A percentile compares a stretch with the other conserved stretches of the same genome.
These are phyloP conservation scores for Solanum virginianum DNA, from an alignment of 257 asterid genomes.

Conservation along the genomic window DNA sequence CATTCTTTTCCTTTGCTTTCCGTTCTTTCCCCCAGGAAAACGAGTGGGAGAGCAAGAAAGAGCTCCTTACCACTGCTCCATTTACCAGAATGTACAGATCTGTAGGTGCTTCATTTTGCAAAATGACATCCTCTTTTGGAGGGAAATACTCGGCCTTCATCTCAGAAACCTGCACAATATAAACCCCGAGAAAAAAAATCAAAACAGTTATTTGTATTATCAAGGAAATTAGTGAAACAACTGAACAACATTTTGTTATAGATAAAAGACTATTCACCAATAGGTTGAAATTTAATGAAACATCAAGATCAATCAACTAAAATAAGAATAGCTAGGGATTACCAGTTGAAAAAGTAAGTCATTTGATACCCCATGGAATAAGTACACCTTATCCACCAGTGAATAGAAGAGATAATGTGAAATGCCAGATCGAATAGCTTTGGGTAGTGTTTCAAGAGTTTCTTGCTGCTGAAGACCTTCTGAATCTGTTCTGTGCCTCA, in stretches of 20 bases:
- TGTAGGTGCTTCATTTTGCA: slow-evolving; percentile 71
- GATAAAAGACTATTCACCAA: not conserved
- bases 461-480: slow-evolving; percentile 89
- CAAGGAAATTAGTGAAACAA: not conserved
- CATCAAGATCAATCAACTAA: not conserved
- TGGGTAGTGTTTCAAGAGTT: slow-evolving; percentile 66
- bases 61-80: slow-evolving; percentile 35
- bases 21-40: not conserved
- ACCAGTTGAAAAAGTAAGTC: slow-evolving; percentile 92
- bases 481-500: slow-evolving; percentile 67
- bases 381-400: slow-evolving; percentile 55
- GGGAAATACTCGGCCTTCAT: slow-evolving; percentile 78
- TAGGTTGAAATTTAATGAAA: not conserved
- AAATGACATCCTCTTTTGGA: slow-evolving; percentile 51
- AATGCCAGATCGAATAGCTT: slow-evolving; percentile 69
- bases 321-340: not conserved
- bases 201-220: not conserved
- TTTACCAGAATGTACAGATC: slow-evolving; percentile 56
- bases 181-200: not conserved
- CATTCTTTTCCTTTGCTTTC: not conserved
- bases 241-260: not conserved
- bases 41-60: not conserved
- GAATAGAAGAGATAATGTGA: slow-evolving; percentile 52
- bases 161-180: slow-evolving; percentile 38
- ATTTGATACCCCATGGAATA: slow-evolving; percentile 64